These are phyloP conservation scores for Xylaria arbuscula DNA, from an alignment of 2,329 filamentous ascomycete genomes.

Conservation along the genomic window DNA sequence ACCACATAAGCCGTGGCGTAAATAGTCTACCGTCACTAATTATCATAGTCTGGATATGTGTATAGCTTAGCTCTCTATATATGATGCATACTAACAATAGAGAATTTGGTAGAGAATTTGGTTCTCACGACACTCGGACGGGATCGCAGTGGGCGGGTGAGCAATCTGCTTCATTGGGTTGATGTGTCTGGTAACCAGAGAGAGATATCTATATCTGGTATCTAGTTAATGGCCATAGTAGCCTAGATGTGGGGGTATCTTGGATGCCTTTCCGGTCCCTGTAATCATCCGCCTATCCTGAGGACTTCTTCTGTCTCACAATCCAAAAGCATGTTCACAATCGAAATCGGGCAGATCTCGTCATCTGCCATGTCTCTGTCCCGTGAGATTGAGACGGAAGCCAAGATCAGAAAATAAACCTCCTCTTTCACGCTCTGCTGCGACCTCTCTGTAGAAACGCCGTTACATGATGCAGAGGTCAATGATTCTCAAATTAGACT, in stretches of 20 bases:
- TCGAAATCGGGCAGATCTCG: background rate
- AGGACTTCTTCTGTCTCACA: background rate
- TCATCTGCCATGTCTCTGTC: background rate
- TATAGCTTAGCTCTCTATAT: background rate
- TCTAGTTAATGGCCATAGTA: constrained; percentile 3
- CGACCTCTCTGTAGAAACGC: constrained; percentile 43
- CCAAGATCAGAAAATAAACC: constrained; percentile 20
- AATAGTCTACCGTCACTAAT: background rate
- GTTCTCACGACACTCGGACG: background rate
- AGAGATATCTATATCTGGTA: constrained; percentile 6
- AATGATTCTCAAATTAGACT: constrained; percentile 24
- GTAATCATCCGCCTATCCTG: background rate
- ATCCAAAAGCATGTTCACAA: background rate
- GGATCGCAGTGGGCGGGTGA: background rate
- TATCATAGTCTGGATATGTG: background rate
- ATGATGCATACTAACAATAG: background rate
- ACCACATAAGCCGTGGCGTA: background rate
- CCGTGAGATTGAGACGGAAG: background rate
- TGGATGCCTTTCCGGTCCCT: background rate
- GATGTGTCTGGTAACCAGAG: background rate
- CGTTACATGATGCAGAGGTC: constrained; percentile 48
- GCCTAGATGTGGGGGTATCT: background rate
- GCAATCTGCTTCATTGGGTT: constrained; percentile 18
- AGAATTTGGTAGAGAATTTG: background rate
- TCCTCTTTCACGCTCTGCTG: constrained; percentile 40